A percentile compares a stretch with the other conserved stretches of the same genome.
These are phyloP conservation scores for Amanita rubescens DNA, from an alignment of 768 basidiomycete species.

Conservation along the genomic window DNA sequence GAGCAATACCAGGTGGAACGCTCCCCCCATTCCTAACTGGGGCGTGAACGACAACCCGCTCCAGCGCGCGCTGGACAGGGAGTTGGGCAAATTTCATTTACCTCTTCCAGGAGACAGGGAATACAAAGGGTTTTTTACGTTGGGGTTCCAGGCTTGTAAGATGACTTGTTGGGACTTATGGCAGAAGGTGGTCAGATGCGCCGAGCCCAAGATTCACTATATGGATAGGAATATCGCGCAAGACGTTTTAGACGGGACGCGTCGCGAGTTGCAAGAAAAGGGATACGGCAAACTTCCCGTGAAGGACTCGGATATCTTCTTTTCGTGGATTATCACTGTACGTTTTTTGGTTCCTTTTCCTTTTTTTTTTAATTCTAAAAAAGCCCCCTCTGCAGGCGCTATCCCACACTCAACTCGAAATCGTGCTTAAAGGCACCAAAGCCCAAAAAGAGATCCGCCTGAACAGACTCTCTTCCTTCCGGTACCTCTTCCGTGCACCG, in stretches of 20 bases:
- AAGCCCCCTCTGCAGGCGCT: neutral
- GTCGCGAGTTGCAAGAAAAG: neutral
- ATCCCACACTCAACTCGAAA: neutral
- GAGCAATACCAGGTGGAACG: constrained; percentile 27
- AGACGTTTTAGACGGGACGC: neutral
- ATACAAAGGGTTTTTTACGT: neutral
- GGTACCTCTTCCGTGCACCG: neutral
- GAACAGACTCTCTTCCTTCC: neutral
- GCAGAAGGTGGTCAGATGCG: neutral
- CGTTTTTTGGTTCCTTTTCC: neutral
- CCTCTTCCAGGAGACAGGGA: constrained; percentile 1
- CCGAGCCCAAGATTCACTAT: neutral
- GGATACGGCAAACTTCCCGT: neutral
- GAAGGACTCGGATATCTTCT: neutral
- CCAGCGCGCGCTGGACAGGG: constrained; percentile 20
- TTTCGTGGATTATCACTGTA: constrained; percentile 2
- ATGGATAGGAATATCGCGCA: neutral
- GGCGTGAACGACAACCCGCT: constrained; percentile 29
- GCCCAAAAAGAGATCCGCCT: neutral
- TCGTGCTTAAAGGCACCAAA: neutral
- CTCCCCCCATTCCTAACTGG: constrained; percentile 25
- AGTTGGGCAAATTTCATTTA: constrained; percentile 7
- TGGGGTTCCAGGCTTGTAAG: neutral
- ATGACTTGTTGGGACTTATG: neutral
- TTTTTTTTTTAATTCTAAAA: neutral